Base-by-base conservation (phyloP, 345 rosid species). In the Passiflora organensis region DNA sequence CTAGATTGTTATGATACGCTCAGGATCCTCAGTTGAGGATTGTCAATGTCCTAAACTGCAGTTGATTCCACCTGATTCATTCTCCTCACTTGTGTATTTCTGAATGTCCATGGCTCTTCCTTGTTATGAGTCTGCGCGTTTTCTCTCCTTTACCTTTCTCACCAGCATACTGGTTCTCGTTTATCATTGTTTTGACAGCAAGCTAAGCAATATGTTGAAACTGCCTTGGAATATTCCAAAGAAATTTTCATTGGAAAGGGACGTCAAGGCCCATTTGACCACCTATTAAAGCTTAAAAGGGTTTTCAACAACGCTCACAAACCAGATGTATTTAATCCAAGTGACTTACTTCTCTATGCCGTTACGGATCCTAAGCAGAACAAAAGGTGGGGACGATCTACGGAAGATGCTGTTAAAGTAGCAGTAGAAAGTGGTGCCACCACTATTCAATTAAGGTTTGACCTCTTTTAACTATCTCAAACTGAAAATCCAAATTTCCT, bases 401-500 rank as follows among this genome's bases (percentile, higher is more conserved):
- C 73, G 65, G 64, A 57, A 15, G 79, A 78, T 58, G 85, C 89
- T 25, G 85, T 89, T 54, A 76, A 76, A 78, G 83, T 75, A 49
- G 91, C 95, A 57, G 72, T 89, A 59, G 81, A 81, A 62, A 95
- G 99, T 68, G 99, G 97, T 22, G 94, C 94, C 28, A 89, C 97
- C 52, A 82, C 86, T 68, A 54, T 93, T 59, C 99, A 93, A 63
- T 64, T 93, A 51, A 86, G 96, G 96, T 93, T 47, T 45, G 76
- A 17, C 15, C 49, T 9, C 20, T 24, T 10, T 19, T 20, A 14
- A 2, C 3, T 21, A 36, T 8, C 6, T 51, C 3, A 28, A 28
- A 28, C 34, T 2, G n/a, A n/a, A n/a, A n/a, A n/a, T n/a, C n/a
- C n/a, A n/a, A n/a, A n/a, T n/a, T n/a, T n/a, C n/a, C n/a, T n/a